Conservation (phyloP, 192 early-diverging fungal genomes). For the Coemansia brasiliensis region DNA sequence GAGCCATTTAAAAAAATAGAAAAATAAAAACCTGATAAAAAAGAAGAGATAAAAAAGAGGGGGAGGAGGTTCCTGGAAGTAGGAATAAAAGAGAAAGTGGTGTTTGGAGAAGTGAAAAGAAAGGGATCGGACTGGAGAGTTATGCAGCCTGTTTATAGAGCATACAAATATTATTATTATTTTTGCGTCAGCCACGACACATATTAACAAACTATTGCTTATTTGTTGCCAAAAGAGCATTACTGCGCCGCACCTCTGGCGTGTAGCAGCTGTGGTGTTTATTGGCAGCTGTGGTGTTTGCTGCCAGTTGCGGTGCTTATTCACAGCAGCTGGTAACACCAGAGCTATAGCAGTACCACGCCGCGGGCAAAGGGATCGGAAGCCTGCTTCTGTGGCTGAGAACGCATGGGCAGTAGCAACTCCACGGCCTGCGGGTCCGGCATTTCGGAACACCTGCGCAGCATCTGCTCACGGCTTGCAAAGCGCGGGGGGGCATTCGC, state of each 20-base stretch:
- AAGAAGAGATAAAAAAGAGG: constrained; percentile 10
- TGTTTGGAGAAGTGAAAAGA: neutral
- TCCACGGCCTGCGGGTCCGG: constrained; percentile 11
- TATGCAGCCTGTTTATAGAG: neutral
- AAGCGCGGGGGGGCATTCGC: constrained; percentile 13
- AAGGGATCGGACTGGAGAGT: neutral
- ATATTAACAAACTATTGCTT: constrained; percentile 1
- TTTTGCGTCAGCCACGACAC: neutral
- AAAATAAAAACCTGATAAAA: constrained; percentile 11
- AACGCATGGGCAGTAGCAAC: constrained; percentile 19
- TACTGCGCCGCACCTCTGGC: constrained; percentile 14
- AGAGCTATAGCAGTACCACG: constrained; percentile 2
- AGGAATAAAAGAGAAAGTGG: neutral
- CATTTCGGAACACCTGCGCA: neutral
- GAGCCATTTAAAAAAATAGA: constrained; percentile 29
- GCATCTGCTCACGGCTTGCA: constrained; percentile 10
- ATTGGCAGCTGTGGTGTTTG: no score
- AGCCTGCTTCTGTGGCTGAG: neutral
- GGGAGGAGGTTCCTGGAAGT: neutral
- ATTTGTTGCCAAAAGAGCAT: neutral
- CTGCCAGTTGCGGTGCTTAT: no score
- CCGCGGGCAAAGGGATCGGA: constrained; percentile 29
- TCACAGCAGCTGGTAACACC: neutral
- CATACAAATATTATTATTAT: neutral
- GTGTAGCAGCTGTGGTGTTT: no score